A percentile compares a stretch with the other conserved stretches of the same genome.
Evolutionary conservation across 139 green algal genomes (phyloP).

Genomic region (Tetradesmus lagerheimii): DNA sequence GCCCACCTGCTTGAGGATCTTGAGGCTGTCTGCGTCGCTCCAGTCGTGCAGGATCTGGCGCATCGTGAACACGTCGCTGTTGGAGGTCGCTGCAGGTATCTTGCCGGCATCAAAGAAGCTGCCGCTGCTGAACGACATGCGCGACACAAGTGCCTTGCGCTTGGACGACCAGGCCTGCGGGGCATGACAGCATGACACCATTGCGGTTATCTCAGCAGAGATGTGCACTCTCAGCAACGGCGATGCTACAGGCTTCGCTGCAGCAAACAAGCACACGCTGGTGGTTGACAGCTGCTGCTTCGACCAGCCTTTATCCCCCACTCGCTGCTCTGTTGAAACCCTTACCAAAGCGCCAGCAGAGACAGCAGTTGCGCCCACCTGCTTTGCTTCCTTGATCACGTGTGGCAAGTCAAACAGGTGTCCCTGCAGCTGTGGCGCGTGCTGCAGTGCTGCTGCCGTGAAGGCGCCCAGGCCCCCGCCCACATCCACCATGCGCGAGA

Average conservation of each 20-base stretch:
- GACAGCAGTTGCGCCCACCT: not conserved
- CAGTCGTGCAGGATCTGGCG: constrained; percentile 54
- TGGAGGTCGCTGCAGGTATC: constrained; percentile 16
- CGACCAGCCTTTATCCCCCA: too few species aligned
- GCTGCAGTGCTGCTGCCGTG: constrained; percentile 4
- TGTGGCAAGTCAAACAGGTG: constrained; percentile 39
- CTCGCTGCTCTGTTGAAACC: too few species aligned
- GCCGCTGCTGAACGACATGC: constrained; percentile 29
- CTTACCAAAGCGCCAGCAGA: not conserved
- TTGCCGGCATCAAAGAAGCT: constrained; percentile 47
- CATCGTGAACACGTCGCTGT: constrained; percentile 29
- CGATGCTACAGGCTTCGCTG: too few species aligned
- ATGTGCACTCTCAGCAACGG: too few species aligned
- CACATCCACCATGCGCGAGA: constrained; percentile 31
- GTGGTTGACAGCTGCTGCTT: too few species aligned
- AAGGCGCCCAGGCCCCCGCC: constrained; percentile 41
- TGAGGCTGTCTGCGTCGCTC: constrained; percentile 41
- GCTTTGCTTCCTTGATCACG: constrained; percentile 23
- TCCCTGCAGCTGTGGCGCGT: not conserved
- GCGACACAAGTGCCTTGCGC: not conserved
- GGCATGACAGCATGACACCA: too few species aligned
- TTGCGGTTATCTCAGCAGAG: too few species aligned
- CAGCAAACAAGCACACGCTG: too few species aligned
- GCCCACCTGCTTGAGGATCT: constrained; percentile 43
- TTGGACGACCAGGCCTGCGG: constrained; percentile 13